phyloP scores from a whole-genome alignment of 208 protist species.

The Trypanosoma conorhini region DNA sequence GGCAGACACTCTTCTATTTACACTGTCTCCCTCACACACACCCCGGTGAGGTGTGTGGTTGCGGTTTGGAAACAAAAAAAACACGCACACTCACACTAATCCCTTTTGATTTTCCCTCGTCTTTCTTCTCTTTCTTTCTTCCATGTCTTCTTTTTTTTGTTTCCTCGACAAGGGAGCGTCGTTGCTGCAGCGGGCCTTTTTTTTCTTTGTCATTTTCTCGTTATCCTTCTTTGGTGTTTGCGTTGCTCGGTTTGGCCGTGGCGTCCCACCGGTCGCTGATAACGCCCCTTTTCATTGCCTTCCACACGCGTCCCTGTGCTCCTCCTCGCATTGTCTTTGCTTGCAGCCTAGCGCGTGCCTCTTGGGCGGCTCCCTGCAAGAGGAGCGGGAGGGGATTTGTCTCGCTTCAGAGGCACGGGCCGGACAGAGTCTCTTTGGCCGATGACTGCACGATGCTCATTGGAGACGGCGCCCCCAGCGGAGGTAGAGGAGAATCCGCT shows the following conservation, averaged over 20 bases:
- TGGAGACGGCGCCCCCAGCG: background rate
- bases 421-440: background rate
- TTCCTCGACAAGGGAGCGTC: background rate
- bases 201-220: constrained; percentile 3
- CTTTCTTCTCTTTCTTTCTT: background rate
- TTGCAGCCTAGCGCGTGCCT: no score
- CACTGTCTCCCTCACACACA: background rate
- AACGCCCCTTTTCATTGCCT: no score
- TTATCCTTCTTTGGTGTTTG: no score
- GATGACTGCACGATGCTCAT: background rate
- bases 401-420: background rate
- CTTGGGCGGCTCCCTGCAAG: no score
- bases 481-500: constrained; percentile 15
- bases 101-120: background rate
- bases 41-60: background rate
- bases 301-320: background rate
- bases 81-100: background rate
- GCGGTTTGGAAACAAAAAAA: background rate
- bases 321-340: background rate
- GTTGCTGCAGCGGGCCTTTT: background rate
- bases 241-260: no score
- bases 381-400: no score
- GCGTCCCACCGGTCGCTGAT: background rate
- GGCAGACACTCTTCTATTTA: background rate
- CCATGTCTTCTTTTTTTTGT: background rate